These are phyloP conservation scores for Penicillium olsonii DNA, from an alignment of 2,329 filamentous ascomycete genomes.

Conservation along the genomic window DNA sequence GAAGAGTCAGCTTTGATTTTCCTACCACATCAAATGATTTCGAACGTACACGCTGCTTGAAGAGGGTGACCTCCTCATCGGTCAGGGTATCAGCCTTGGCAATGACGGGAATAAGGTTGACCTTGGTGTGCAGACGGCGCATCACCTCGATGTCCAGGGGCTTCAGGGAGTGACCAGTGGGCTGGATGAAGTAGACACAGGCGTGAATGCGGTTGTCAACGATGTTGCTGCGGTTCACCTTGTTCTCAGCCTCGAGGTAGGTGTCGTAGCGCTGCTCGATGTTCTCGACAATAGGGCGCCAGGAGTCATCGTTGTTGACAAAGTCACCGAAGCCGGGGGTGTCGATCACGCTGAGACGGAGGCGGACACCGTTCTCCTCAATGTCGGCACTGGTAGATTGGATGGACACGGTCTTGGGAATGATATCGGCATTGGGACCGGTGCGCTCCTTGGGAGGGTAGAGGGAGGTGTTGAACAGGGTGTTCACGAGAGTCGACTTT, in stretches of 20 bases:
- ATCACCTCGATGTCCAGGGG: slow-evolving; percentile 99
- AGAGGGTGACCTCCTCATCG: slow-evolving; percentile 89
- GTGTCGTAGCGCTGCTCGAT: slow-evolving; percentile 99
- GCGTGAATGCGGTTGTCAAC: slow-evolving; percentile 98
- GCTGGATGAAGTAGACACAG: slow-evolving; percentile 99
- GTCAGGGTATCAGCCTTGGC: slow-evolving; percentile 98
- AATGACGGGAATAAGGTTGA: slow-evolving; percentile 99
- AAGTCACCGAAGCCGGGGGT: slow-evolving; percentile 98
- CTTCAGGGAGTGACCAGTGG: slow-evolving; percentile 97
- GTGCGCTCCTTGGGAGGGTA: slow-evolving; percentile 99
- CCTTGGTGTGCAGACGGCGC: slow-evolving; percentile 99
- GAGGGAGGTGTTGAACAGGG: slow-evolving; percentile 97
- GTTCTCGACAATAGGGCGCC: slow-evolving; percentile 98
- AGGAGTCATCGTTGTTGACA: slow-evolving; percentile 99
- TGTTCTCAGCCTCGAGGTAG: slow-evolving; percentile 98
- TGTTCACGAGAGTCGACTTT: slow-evolving; percentile 99
- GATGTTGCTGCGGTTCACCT: slow-evolving; percentile 99
- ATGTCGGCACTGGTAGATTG: slow-evolving; percentile 96
- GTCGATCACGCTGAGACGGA: slow-evolving; percentile 94
- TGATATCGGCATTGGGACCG: slow-evolving; percentile 94
- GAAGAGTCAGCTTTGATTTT: slow-evolving; percentile 25
- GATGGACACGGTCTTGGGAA: slow-evolving; percentile 95
- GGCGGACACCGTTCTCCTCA: slow-evolving; percentile 95
- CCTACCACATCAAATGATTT: background rate
- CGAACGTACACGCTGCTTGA: slow-evolving; percentile 87